These are phyloP conservation scores for Nannochloropsis gaditana DNA, from an alignment of 108 stramenopile genomes.

Conservation along the genomic window DNA sequence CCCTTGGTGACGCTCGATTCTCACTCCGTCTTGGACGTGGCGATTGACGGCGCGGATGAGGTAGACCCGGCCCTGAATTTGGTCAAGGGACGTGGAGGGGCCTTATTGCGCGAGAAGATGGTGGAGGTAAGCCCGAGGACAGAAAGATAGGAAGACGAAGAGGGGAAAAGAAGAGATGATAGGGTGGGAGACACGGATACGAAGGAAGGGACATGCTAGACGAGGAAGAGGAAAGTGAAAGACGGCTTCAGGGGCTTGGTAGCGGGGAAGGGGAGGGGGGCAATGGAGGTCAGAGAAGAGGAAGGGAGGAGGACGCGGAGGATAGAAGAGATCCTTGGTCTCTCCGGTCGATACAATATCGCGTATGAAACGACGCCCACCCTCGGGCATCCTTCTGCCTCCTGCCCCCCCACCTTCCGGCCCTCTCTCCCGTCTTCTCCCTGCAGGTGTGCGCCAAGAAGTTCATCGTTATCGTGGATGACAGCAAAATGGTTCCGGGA, in stretches of 20 bases:
- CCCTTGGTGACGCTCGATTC: constrained; percentile 88
- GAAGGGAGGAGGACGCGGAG: background rate
- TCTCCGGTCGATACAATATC: background rate
- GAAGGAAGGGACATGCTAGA: background rate
- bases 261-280: background rate
- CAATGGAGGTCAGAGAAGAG: background rate
- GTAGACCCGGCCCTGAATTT: constrained; percentile 89
- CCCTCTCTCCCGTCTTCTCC: background rate
- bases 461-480: constrained; percentile 80
- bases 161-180: background rate
- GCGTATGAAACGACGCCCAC: too few relatives aligned
- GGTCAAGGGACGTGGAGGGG: constrained; percentile 96
- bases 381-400: background rate
- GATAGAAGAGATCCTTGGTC: background rate
- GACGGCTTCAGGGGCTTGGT: background rate
- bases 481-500: constrained; percentile 87
- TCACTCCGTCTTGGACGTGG: constrained; percentile 87
- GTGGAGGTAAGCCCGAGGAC: constrained; percentile 62
- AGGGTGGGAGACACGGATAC: background rate
- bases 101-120: constrained; percentile 92
- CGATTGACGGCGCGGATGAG: constrained; percentile 95
- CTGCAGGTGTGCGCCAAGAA: constrained; percentile 58
- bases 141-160: background rate
- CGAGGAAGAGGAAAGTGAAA: background rate
- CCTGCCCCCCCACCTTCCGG: background rate